phyloP scores from a whole-genome alignment of 139 green algal species.

The Eudorina sp. region DNA sequence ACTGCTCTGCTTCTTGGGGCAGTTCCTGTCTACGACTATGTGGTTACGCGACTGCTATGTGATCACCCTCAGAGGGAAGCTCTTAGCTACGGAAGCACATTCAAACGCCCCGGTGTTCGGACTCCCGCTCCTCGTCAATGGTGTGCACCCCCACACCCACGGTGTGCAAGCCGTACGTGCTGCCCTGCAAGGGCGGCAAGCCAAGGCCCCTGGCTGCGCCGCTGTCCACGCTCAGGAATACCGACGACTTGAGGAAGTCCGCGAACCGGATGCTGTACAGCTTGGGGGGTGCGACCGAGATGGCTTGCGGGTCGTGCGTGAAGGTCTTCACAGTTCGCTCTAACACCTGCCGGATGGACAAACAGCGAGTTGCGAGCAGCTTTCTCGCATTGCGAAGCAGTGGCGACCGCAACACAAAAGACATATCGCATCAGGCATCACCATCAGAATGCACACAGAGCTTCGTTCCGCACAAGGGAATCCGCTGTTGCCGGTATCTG shows the following conservation, averaged over 20 bases:
- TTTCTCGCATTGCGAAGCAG: no score
- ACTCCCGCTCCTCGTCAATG: slow-evolving; percentile 31
- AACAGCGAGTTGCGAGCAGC: no score
- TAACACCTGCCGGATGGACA: slow-evolving; percentile 85
- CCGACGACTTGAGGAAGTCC: slow-evolving; percentile 69
- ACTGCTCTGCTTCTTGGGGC: no score
- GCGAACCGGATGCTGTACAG: slow-evolving; percentile 86
- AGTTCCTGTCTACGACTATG: no score
- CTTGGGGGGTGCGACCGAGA: slow-evolving; percentile 73
- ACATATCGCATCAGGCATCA: no score
- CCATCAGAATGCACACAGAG: no score
- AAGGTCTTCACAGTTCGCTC: slow-evolving; percentile 91
- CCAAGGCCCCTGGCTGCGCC: slow-evolving; percentile 1
- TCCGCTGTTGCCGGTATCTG: no score
- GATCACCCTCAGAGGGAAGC: no score
- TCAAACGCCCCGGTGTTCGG: background rate
- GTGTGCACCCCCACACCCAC: background rate
- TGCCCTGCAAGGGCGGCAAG: background rate
- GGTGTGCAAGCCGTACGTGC: background rate
- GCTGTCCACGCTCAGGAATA: slow-evolving; percentile 9
- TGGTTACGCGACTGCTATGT: no score
- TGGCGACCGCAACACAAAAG: no score
- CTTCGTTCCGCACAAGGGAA: no score
- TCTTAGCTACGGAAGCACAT: no score
- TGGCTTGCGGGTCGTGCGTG: slow-evolving; percentile 79